phyloP scores from a whole-genome alignment of 2,329 filamentous ascomycete genomes.

The Didymella arachidicola region DNA sequence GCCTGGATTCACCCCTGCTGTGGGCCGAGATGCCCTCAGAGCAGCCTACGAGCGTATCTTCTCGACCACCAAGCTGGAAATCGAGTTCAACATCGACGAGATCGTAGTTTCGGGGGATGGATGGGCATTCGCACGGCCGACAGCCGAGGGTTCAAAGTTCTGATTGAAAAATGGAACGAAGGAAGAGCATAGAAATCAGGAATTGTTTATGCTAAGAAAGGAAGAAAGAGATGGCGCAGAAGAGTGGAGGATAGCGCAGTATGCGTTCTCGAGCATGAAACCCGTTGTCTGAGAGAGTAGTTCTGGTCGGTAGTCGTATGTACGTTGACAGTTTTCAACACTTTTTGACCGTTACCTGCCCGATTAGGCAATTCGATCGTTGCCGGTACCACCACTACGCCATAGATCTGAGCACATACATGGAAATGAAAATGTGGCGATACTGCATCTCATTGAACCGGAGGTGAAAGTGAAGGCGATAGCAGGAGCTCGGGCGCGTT shows the following conservation, averaged over 20 bases:
- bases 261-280: slow-evolving; percentile 22
- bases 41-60: slow-evolving; percentile 22
- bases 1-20: slow-evolving; percentile 5
- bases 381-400: not conserved
- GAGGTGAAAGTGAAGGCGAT: not conserved
- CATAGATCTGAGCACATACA: not conserved
- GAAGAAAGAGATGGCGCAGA: not conserved
- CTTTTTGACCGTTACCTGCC: not conserved
- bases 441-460: not conserved
- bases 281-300: not conserved
- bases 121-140: slow-evolving; percentile 22
- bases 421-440: not conserved
- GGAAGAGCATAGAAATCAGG: slow-evolving; percentile 17
- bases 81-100: slow-evolving; percentile 19
- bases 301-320: not conserved
- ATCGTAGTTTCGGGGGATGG: slow-evolving; percentile 12
- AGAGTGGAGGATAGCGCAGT: slow-evolving; percentile 20
- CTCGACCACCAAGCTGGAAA: slow-evolving; percentile 17
- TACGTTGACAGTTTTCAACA: not conserved
- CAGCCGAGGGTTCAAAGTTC: slow-evolving; percentile 17
- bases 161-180: slow-evolving; percentile 20
- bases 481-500: not conserved
- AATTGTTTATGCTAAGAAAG: slow-evolving; percentile 16
- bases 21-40: slow-evolving; percentile 7
- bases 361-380: not conserved